Evolutionary conservation across 2,329 filamentous ascomycete species (phyloP), one percentile per base, ranked within the genome.

Genomic region (Teratosphaeria epicoccoides): DNA sequence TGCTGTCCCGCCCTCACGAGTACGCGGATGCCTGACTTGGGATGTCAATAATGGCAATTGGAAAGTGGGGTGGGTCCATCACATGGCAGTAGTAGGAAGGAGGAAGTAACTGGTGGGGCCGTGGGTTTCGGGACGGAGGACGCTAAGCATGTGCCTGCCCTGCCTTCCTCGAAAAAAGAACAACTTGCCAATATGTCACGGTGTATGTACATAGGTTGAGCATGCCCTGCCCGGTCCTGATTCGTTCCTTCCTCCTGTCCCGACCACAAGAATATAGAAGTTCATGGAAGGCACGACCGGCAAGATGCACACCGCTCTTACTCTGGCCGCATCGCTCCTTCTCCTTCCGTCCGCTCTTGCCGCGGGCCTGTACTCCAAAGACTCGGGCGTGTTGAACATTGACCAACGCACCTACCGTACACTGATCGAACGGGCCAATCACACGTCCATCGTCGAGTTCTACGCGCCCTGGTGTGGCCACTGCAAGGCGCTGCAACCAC

Each of bases 391-490:
- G 43, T 69, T 97, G 43, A 88, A 94, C 69, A 73, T 97, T 58
- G 83, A 85, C 62, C 78, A 77, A 52, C 87, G 85, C 70, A 86
- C 78, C 63, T 97, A 94, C 70, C 83, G 91, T 66, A 80, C 78
- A 56, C 73, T 95, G 59, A 89, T 98, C 69, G 82, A 85, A 46
- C 83, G 87, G 66, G 95, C 89, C 24, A 96, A 96, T 67, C 78
- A 97, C 70, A 94, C 89, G 17, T 55, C 53, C 53, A 63, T 68
- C 46, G 58, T 67, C 60, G 68, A 68, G 72, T 97, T 97, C 78
- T 97, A 95, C 66, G 91, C 91, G 7, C 91, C 91, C 23, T 97
- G 91, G 91, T 58, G 56, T 48, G 54, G 50, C n/a, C 48, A 51
- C 26, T 53, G 51, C 46, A 25, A 28, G 48, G 43, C 93, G 97